Conservation (phyloP, 371 early-diverging fungal species). For the Mortierella sp. region DNA sequence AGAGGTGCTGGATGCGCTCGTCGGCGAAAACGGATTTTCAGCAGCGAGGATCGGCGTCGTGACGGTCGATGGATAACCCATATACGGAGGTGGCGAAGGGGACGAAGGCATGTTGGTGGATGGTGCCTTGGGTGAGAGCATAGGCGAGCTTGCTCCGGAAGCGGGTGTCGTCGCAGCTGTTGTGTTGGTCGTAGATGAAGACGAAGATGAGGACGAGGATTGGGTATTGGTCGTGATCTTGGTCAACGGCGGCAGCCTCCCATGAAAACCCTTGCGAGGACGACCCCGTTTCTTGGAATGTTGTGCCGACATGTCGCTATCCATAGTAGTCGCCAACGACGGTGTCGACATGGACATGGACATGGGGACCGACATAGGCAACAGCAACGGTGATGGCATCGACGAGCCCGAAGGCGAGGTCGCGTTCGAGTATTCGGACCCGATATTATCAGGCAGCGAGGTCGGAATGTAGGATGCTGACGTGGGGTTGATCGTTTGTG, state of each 20-base stretch:
- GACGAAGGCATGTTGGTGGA: slow-evolving; percentile 33
- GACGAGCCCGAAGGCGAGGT: neutral
- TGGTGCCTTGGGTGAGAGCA: slow-evolving; percentile 31
- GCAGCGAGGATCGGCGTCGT: slow-evolving; percentile 4
- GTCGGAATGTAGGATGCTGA: slow-evolving; percentile 28
- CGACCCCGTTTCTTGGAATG: slow-evolving; percentile 22
- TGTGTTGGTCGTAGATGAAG: neutral
- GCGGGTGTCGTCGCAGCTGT: neutral
- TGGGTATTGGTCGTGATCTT: too few species aligned
- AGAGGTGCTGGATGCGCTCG: slow-evolving; percentile 8
- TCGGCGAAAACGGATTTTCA: neutral
- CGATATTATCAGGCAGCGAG: slow-evolving; percentile 20
- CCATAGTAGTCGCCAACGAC: neutral
- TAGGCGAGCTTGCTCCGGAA: slow-evolving; percentile 27
- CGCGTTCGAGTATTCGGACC: slow-evolving; percentile 1
- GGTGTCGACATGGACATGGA: neutral
- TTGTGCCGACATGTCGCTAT: neutral
- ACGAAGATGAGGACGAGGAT: neutral
- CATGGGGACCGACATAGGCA: neutral
- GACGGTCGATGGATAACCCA: neutral
- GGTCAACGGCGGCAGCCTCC: neutral
- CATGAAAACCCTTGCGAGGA: slow-evolving; percentile 13
- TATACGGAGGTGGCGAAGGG: slow-evolving; percentile 31
- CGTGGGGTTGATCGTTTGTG: slow-evolving; percentile 4
- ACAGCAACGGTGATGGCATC: neutral